These are phyloP conservation scores for Xerocomellus intermedius DNA, from an alignment of 768 basidiomycete species.

Conservation along the genomic window DNA sequence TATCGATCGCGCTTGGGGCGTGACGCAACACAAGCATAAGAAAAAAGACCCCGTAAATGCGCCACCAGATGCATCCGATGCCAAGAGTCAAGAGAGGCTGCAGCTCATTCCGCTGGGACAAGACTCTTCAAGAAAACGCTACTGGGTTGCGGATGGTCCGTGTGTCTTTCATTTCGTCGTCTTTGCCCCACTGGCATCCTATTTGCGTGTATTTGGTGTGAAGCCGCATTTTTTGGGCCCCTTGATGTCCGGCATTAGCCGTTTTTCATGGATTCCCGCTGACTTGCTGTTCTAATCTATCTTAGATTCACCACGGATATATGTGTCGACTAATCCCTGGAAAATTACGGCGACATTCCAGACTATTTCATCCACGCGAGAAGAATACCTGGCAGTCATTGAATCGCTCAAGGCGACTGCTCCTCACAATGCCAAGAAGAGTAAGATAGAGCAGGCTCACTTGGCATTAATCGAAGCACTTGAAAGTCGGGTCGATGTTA, in stretches of 20 bases:
- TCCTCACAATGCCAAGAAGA: slow-evolving; percentile 50
- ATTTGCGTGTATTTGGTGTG: slow-evolving; percentile 76
- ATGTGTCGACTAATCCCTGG: slow-evolving; percentile 87
- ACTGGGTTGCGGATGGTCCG: slow-evolving; percentile 89
- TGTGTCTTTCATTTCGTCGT: slow-evolving; percentile 43
- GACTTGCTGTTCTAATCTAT: slow-evolving; percentile 32
- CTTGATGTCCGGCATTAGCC: slow-evolving; percentile 37
- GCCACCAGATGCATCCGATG: slow-evolving; percentile 57
- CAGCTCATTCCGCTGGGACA: slow-evolving; percentile 74
- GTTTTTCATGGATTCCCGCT: slow-evolving; percentile 34
- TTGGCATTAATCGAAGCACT: slow-evolving; percentile 57
- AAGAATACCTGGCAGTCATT: slow-evolving; percentile 68
- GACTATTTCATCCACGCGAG: slow-evolving; percentile 65
- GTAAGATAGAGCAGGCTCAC: slow-evolving; percentile 62
- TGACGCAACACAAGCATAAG: slow-evolving; percentile 81
- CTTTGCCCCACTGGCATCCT: slow-evolving; percentile 37
- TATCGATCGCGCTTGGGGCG: slow-evolving; percentile 87
- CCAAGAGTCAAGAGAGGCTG: slow-evolving; percentile 63
- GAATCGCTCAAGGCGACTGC: slow-evolving; percentile 54
- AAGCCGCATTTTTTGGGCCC: slow-evolving; percentile 46
- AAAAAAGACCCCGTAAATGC: slow-evolving; percentile 62
- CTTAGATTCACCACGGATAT: slow-evolving; percentile 82
- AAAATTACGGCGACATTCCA: slow-evolving; percentile 79
- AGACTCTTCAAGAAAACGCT: slow-evolving; percentile 72
- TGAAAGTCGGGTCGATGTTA: slow-evolving; percentile 59